Conservation (phyloP, 192 early-diverging fungal species). For the Anaeromyces robustus region DNA sequence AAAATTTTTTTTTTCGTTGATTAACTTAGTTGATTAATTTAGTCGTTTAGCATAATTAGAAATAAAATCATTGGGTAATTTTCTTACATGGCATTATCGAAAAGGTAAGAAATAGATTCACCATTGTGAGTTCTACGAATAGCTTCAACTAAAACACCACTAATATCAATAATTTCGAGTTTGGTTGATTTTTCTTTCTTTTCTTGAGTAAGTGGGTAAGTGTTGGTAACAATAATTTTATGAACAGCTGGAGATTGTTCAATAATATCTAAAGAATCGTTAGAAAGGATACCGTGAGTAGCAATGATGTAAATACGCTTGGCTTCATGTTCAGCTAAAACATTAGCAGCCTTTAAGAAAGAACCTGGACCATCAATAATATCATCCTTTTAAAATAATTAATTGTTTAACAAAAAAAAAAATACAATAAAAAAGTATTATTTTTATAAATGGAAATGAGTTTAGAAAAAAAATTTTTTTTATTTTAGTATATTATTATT, state of each 20-base stretch:
- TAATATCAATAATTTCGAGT: constrained; percentile 72
- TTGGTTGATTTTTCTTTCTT: constrained; percentile 57
- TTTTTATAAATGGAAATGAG: too few species aligned
- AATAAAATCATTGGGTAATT: not conserved
- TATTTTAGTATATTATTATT: not conserved
- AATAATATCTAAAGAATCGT: constrained; percentile 69
- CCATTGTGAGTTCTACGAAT: constrained; percentile 87
- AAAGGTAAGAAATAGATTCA: constrained; percentile 84
- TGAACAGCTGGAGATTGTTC: constrained; percentile 61
- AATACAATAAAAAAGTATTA: not conserved
- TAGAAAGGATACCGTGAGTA: constrained; percentile 87
- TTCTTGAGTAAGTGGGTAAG: constrained; percentile 63
- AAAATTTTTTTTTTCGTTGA: too few species aligned
- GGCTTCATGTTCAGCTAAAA: constrained; percentile 48
- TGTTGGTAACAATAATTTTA: constrained; percentile 76
- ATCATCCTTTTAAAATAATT: constrained; percentile 52
- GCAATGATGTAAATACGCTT: constrained; percentile 78
- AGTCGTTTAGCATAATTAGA: too few species aligned
- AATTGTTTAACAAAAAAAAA: not conserved
- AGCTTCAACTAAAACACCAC: constrained; percentile 81
- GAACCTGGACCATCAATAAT: constrained; percentile 81
- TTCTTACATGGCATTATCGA: constrained; percentile 26
- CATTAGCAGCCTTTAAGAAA: constrained; percentile 69
- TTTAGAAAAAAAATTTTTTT: too few species aligned
- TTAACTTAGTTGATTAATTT: too few species aligned